These are phyloP conservation scores for Cicer bijugum DNA, from an alignment of 306 rosid species.

Conservation along the genomic window DNA sequence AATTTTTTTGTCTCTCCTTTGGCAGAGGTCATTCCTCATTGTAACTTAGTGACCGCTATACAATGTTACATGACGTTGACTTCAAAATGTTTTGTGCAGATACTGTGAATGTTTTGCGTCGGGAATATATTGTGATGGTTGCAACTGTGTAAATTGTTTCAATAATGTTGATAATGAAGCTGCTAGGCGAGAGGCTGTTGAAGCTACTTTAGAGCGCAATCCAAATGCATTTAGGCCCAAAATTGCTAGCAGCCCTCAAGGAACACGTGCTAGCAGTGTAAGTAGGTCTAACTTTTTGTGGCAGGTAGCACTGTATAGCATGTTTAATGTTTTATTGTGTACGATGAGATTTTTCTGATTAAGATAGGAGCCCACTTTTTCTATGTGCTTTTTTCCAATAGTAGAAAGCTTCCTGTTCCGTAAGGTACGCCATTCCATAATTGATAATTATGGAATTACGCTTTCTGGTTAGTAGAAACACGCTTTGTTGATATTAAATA, in stretches of 20 bases:
- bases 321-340: conserved; percentile 30
- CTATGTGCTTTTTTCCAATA: neutral
- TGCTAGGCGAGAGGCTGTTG: conserved; percentile 95
- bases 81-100: conserved; percentile 64
- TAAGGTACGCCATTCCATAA: conserved; percentile 13
- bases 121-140: conserved; percentile 97
- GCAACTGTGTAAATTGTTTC: conserved; percentile 96
- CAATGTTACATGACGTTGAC: conserved; percentile 42
- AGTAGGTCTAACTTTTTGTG: conserved; percentile 43
- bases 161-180: conserved; percentile 96
- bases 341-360: conserved; percentile 1
- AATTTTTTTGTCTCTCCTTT: conserved; percentile 15
- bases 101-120: conserved; percentile 99
- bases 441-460: conserved; percentile 21
- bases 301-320: conserved; percentile 11
- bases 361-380: conserved; percentile 29
- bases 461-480: conserved; percentile 28
- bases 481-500: conserved; percentile 14
- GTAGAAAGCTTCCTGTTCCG: conserved; percentile 29
- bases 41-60: conserved; percentile 26
- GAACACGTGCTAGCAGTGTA: conserved; percentile 76
- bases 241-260: conserved; percentile 98
- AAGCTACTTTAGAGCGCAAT: conserved; percentile 97
- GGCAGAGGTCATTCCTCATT: conserved; percentile 14
- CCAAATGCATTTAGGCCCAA: conserved; percentile 99